Evolutionary conservation across 805 yeast species (phyloP).

Genomic region (Myxozyma vanderwaltii): DNA sequence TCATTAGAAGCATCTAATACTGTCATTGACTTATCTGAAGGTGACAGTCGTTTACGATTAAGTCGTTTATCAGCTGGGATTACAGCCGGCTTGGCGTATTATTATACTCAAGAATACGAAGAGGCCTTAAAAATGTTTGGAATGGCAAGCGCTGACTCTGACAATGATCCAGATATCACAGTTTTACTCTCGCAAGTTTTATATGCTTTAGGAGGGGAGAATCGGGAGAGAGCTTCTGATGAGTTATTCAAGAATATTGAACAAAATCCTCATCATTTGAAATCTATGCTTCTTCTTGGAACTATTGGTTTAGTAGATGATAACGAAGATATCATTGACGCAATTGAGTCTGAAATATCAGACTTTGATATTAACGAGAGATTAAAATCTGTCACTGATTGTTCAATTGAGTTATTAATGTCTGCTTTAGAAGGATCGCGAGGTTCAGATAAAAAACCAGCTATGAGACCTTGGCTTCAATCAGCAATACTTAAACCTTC

Average conservation of each 20-base stretch:
- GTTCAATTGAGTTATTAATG: slow-evolving; percentile 26
- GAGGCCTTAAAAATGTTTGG: slow-evolving; percentile 69
- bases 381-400: background rate
- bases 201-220: slow-evolving; percentile 73
- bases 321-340: slow-evolving; percentile 58
- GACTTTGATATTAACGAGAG: slow-evolving; percentile 31
- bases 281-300: slow-evolving; percentile 73
- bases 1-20: slow-evolving; percentile 62
- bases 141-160: slow-evolving; percentile 57
- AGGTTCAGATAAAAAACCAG: slow-evolving; percentile 25
- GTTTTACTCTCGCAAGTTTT: slow-evolving; percentile 76
- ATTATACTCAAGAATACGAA: slow-evolving; percentile 64
- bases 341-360: slow-evolving; percentile 67
- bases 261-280: slow-evolving; percentile 63
- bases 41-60: slow-evolving; percentile 29
- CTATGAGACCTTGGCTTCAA: slow-evolving; percentile 58
- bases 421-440: slow-evolving; percentile 33
- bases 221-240: slow-evolving; percentile 78
- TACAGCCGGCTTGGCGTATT: slow-evolving; percentile 70
- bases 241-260: slow-evolving; percentile 71
- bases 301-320: slow-evolving; percentile 70
- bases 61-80: slow-evolving; percentile 57
- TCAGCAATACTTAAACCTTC: slow-evolving; percentile 75
- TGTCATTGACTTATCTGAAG: slow-evolving; percentile 43
- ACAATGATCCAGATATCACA: slow-evolving; percentile 66